phyloP scores from a whole-genome alignment of 2,329 filamentous ascomycete species.

The Botrytis deweyae region DNA sequence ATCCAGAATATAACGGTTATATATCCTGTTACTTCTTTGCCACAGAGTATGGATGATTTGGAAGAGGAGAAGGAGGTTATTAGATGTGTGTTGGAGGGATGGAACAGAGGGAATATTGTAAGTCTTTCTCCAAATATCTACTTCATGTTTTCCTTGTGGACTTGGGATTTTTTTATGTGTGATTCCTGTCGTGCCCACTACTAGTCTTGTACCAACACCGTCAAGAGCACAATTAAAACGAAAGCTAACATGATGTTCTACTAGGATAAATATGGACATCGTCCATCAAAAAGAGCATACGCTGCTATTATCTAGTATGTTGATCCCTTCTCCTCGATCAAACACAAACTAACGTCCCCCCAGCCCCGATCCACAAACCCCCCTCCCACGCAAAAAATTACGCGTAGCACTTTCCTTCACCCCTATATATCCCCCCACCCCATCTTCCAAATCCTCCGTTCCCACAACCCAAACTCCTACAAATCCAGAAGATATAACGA shows the following conservation, averaged over 20 bases:
- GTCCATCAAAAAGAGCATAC: not conserved
- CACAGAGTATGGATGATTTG: not conserved
- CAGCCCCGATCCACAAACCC: not conserved
- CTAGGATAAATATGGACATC: not conserved
- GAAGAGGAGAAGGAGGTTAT: not conserved
- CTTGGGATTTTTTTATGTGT: not conserved
- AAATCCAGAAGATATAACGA: not conserved
- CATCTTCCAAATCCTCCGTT: not conserved
- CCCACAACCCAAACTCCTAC: not conserved
- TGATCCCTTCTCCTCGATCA: too few species aligned
- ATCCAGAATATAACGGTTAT: not conserved
- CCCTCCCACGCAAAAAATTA: not conserved
- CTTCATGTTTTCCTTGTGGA: not conserved
- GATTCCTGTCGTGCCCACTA: not conserved
- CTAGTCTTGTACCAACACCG: not conserved
- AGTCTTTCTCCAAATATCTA: not conserved
- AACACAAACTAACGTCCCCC: not conserved
- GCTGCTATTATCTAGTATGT: constrained; percentile 4
- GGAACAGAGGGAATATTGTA: not conserved
- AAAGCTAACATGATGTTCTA: not conserved
- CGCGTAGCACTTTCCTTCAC: constrained; percentile 5
- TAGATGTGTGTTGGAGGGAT: not conserved
- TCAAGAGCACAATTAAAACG: not conserved
- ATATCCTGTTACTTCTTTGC: not conserved
- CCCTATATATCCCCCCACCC: not conserved